Percentiles rank a stretch among this genome's conserved stretches.
Conservation (phyloP, 2,329 filamentous ascomycete genomes). For the Thielaviopsis euricoi region DNA sequence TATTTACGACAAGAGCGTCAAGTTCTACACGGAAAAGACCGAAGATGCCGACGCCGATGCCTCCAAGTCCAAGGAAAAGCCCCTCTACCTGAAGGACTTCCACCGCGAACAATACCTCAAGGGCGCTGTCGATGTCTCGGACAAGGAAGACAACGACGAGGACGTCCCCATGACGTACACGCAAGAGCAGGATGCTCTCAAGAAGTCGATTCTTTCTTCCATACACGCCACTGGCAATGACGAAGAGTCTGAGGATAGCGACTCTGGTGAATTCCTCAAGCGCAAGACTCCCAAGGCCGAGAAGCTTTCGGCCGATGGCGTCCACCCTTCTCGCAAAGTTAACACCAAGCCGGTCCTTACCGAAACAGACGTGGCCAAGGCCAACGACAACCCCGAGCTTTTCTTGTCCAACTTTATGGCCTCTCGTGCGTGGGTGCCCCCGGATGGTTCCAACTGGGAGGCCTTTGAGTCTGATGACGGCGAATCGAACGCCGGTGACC, state of each 20-base stretch:
- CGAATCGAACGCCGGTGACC: slow-evolving; percentile 54
- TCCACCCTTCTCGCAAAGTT: slow-evolving; percentile 38
- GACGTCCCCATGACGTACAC: slow-evolving; percentile 52
- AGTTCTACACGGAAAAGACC: slow-evolving; percentile 53
- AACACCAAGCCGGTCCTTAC: slow-evolving; percentile 31
- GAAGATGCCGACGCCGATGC: slow-evolving; percentile 27
- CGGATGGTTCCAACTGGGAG: slow-evolving; percentile 48
- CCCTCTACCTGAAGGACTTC: slow-evolving; percentile 76
- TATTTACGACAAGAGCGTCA: slow-evolving; percentile 66
- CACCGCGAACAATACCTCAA: slow-evolving; percentile 78
- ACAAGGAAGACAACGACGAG: slow-evolving; percentile 20
- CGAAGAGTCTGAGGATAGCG: slow-evolving; percentile 29
- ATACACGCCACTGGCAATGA: slow-evolving; percentile 44
- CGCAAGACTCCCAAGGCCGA: slow-evolving; percentile 13
- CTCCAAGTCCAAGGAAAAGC: slow-evolving; percentile 54
- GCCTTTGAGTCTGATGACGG: slow-evolving; percentile 90
- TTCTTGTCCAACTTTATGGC: slow-evolving; percentile 93
- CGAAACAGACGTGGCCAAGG: slow-evolving; percentile 51
- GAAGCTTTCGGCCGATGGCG: slow-evolving; percentile 18
- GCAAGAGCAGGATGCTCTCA: slow-evolving; percentile 75
- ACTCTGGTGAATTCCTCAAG: slow-evolving; percentile 17
- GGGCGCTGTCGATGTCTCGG: slow-evolving; percentile 35
- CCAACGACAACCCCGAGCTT: slow-evolving; percentile 77
- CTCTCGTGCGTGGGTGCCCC: slow-evolving; percentile 75
- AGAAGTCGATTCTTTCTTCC: slow-evolving; percentile 60